Evolutionary conservation across 352 stramenopile species (phyloP), one percentile per base, ranked within the genome.

Genomic region (Globisporangium paroecandrum): DNA sequence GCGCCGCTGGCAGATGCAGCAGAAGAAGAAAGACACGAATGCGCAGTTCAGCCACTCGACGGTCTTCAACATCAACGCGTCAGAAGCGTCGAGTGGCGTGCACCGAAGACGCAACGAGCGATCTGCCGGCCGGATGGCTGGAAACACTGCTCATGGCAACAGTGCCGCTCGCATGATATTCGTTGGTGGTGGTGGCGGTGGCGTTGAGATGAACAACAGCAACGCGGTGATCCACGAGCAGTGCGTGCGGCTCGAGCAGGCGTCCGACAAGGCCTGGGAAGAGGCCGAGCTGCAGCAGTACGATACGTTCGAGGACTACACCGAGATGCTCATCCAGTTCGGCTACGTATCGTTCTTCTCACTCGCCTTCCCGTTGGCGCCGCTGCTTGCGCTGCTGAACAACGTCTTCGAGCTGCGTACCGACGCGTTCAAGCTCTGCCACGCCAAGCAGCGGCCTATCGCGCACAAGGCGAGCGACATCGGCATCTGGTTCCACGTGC

Each of bases 281-380:
- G 94, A 98, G 65, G 85, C 95, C 58, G 85, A 95, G 65, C 78
- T 98, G 18, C 87, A 91, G 69, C 70, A 79, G 47, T 97, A 99
- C 76, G 92, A 98, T 66, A 98, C 89, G 71, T 99, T 99, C 72
- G 89, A 97, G 32, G 94, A 98, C 70, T 98, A 98, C 73, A 94
- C 97, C 9, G 86, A 94, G 73, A 92, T 95, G 83, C 70, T 98
- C 51, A 94, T 98, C 63, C 94, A 98, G 72, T 98, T 99, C 71
- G 93, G 92, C 47, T 98, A 98, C 74, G 94, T 98, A 43, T 96
- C 91, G 22, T 98, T 97, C 71, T 99, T 99, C 77, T 98, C 91
- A 57, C 76, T 98, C 15, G 89, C 97, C 2, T 91, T 99, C 53
- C 94, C 96, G n/a, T 86, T 98, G n/a, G 97, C 93, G 10, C 94